These are phyloP conservation scores for Rhynchosporium secalis DNA, from an alignment of 2,329 filamentous ascomycete genomes.

Conservation along the genomic window DNA sequence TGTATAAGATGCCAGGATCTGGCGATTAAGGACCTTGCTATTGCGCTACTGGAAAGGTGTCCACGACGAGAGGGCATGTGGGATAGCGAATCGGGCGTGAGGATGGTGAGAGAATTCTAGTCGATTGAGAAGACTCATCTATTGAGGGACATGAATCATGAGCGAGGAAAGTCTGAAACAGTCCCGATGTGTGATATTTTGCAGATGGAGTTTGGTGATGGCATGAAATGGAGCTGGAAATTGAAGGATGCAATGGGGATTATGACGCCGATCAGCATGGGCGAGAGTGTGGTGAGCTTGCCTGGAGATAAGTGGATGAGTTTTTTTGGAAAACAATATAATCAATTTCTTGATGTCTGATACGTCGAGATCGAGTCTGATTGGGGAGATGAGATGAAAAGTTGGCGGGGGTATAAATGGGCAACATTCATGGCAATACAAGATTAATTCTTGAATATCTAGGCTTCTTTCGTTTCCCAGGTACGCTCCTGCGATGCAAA, in stretches of 20 bases:
- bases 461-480: too few species aligned
- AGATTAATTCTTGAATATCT: neutral
- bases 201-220: slow-evolving; percentile 30
- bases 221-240: slow-evolving; percentile 32
- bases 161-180: neutral
- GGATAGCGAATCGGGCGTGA: slow-evolving; percentile 30
- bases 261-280: neutral
- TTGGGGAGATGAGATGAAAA: neutral
- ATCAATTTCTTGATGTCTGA: slow-evolving; percentile 2
- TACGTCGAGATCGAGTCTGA: neutral
- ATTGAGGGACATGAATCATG: neutral
- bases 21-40: slow-evolving; percentile 25
- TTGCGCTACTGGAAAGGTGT: slow-evolving; percentile 31
- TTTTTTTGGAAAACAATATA: slow-evolving; percentile 13
- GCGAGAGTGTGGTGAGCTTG: neutral
- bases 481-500: too few species aligned
- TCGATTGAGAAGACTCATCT: slow-evolving; percentile 30
- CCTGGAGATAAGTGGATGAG: slow-evolving; percentile 7
- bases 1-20: slow-evolving; percentile 29
- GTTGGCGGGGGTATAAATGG: neutral
- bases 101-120: slow-evolving; percentile 34
- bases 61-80: slow-evolving; percentile 39
- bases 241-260: slow-evolving; percentile 22
- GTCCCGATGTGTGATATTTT: slow-evolving; percentile 23
- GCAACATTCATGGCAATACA: neutral